Conservation (phyloP, 2,329 filamentous ascomycete genomes). For the Fusarium sp. region DNA sequence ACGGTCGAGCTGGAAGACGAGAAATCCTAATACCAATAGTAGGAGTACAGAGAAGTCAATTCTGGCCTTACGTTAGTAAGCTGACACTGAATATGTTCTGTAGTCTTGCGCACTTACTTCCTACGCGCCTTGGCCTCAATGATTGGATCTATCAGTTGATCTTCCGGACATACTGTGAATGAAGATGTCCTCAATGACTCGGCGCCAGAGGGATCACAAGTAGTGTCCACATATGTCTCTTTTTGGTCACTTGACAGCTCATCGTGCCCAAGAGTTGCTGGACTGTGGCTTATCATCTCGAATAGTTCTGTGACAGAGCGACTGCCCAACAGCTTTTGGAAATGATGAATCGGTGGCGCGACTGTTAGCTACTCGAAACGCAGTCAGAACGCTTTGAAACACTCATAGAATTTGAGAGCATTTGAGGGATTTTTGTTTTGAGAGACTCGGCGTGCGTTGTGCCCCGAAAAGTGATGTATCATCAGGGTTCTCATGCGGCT, state of each 20-base stretch:
- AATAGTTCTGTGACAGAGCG: not conserved
- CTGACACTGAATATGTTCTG: not conserved
- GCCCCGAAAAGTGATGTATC: not conserved
- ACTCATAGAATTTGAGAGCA: not conserved
- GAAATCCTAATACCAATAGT: slow-evolving; percentile 60
- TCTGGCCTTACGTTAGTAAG: slow-evolving; percentile 42
- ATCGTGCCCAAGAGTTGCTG: not conserved
- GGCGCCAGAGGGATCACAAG: not conserved
- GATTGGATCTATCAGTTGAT: not conserved
- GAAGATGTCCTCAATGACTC: not conserved
- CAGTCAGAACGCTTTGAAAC: not conserved
- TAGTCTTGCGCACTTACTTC: not conserved
- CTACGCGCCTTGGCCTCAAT: not conserved
- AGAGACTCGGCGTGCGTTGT: not conserved
- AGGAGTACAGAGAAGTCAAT: slow-evolving; percentile 60
- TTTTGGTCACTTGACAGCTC: not conserved
- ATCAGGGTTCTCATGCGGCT: not conserved
- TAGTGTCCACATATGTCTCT: not conserved
- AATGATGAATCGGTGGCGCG: not conserved
- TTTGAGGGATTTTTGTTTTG: not conserved
- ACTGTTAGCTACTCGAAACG: not conserved
- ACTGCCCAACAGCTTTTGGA: not conserved
- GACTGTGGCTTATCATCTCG: not conserved
- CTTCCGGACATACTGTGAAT: not conserved
- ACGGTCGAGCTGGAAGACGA: slow-evolving; percentile 64